These are phyloP conservation scores for Blastomyces percursus DNA, from an alignment of 2,329 filamentous ascomycete genomes.

Conservation along the genomic window DNA sequence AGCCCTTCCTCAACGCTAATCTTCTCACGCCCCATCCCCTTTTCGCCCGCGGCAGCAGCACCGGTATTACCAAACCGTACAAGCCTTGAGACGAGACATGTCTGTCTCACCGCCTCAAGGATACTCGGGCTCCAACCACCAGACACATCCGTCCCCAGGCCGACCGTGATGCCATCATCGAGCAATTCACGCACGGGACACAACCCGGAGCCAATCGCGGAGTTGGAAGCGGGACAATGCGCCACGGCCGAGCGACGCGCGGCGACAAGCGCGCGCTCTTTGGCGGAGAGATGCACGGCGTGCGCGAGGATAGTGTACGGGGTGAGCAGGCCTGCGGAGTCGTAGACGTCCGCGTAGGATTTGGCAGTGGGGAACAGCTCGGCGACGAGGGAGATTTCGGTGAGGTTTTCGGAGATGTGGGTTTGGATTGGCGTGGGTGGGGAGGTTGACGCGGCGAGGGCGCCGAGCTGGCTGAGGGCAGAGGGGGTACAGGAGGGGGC, in stretches of 20 bases:
- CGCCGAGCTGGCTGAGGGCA: conserved; percentile 53
- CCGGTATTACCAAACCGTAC: conserved; percentile 43
- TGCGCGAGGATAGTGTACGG: conserved; percentile 73
- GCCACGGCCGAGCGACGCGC: conserved; percentile 54
- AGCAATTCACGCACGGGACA: conserved; percentile 66
- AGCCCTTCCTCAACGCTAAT: conserved; percentile 76
- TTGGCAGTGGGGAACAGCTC: conserved; percentile 53
- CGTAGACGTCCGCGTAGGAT: conserved; percentile 71
- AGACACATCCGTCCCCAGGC: conserved; percentile 81
- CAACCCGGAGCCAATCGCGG: conserved; percentile 65
- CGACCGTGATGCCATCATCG: conserved; percentile 63
- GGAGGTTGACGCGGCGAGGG: conserved; percentile 50
- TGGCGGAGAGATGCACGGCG: conserved; percentile 60
- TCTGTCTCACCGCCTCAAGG: conserved; percentile 72
- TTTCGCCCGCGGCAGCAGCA: conserved; percentile 16
- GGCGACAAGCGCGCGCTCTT: conserved; percentile 56
- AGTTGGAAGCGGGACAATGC: conserved; percentile 84
- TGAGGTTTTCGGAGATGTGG: conserved; percentile 73
- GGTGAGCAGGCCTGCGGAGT: conserved; percentile 57
- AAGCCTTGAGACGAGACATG: conserved; percentile 64
- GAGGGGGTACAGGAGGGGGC: conserved; percentile 44
- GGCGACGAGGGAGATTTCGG: conserved; percentile 61
- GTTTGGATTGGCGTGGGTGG: conserved; percentile 62
- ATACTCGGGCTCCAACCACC: conserved; percentile 77
- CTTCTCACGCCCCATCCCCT: conserved; percentile 34